Conservation (phyloP, 805 yeast species). For the Kazachstania viticola region DNA sequence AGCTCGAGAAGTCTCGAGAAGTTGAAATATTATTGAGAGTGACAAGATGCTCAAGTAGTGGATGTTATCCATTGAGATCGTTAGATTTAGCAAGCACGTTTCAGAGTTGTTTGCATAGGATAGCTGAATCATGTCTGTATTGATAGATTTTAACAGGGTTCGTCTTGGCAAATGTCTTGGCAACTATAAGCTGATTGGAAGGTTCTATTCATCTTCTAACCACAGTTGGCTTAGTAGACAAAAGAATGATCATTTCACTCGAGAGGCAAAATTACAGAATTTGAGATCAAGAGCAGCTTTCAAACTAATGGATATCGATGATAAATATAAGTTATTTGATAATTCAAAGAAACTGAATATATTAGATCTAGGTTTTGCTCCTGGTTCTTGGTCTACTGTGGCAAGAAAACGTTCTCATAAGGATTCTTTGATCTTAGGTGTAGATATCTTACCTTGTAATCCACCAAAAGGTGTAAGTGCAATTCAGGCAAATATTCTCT, state of each 20-base stretch:
- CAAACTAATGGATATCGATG: slow-evolving; percentile 67
- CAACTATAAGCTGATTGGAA: no score
- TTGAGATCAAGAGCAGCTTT: slow-evolving; percentile 83
- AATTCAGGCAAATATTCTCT: slow-evolving; percentile 80
- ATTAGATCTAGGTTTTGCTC: slow-evolving; percentile 85
- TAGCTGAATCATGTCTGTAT: no score
- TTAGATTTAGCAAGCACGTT: no score
- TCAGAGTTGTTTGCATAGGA: no score
- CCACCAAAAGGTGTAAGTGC: slow-evolving; percentile 77
- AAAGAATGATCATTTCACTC: slow-evolving; percentile 48
- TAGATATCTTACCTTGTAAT: slow-evolving; percentile 64
- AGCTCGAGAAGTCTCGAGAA: no score
- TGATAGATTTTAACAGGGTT: no score
- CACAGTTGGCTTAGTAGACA: slow-evolving; percentile 69
- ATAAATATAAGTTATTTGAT: slow-evolving; percentile 46
- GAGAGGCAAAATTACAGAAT: slow-evolving; percentile 51
- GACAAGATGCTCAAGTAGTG: no score
- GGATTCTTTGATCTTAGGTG: slow-evolving; percentile 56
- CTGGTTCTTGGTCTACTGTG: slow-evolving; percentile 92
- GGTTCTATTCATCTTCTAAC: slow-evolving; percentile 39
- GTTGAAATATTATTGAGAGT: no score
- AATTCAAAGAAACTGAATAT: slow-evolving; percentile 39
- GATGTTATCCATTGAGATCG: no score
- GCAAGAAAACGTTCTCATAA: slow-evolving; percentile 44
- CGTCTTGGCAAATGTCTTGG: no score